These are phyloP conservation scores for Daedaleopsis sinensis DNA, from an alignment of 768 basidiomycete species.

Conservation along the genomic window DNA sequence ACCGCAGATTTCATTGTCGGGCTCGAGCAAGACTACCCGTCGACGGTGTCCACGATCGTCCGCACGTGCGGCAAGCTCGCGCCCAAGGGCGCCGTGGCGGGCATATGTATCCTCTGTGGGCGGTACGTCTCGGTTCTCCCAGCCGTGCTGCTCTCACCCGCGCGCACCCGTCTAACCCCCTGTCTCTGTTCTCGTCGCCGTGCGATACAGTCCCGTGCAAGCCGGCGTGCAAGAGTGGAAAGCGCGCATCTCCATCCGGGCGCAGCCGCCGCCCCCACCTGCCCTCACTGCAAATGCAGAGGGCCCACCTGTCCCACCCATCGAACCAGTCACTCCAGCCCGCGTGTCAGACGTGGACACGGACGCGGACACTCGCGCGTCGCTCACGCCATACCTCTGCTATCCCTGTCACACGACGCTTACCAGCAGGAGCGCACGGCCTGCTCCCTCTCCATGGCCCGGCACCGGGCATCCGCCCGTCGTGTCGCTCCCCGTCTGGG, in stretches of 20 bases:
- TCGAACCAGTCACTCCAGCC: conserved; percentile 16
- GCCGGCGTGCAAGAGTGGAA: conserved; percentile 74
- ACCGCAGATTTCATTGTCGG: conserved; percentile 75
- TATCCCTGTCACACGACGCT: conserved; percentile 66
- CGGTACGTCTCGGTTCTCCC: conserved; percentile 44
- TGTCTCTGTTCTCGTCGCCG: neutral
- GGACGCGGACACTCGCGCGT: conserved; percentile 10
- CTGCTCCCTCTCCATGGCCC: conserved; percentile 27
- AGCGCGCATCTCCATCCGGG: conserved; percentile 68
- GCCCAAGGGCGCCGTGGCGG: conserved; percentile 57
- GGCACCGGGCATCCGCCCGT: neutral
- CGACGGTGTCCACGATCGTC: conserved; percentile 83
- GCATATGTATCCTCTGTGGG: conserved; percentile 64
- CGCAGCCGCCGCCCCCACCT: conserved; percentile 26
- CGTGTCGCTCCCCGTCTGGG: conserved; percentile 27
- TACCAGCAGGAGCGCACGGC: conserved; percentile 58
- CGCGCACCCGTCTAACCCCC: neutral
- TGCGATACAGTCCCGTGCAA: conserved; percentile 57
- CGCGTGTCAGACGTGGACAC: neutral
- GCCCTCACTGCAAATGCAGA: conserved; percentile 19
- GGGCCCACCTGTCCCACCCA: neutral
- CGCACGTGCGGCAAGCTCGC: conserved; percentile 79
- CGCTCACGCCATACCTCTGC: conserved; percentile 50
- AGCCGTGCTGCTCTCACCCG: neutral
- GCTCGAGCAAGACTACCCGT: conserved; percentile 81